Evolutionary conservation across 441 rosid genomes (phyloP).

Genomic region (Croton laevigatus): DNA sequence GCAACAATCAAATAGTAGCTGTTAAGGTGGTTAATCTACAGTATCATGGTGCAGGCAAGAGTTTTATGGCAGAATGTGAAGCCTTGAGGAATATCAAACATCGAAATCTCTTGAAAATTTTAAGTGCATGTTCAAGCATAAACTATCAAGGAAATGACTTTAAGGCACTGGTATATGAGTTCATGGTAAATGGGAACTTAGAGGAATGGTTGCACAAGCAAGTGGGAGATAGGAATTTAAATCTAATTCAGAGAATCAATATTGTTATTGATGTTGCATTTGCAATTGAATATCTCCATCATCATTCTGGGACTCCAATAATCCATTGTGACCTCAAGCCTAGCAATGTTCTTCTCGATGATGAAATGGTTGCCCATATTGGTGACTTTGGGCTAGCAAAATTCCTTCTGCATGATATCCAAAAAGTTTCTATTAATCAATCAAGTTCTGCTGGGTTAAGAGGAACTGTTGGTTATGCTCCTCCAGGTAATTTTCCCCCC

Average conservation of each 20-base stretch:
- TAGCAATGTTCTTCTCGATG: neutral
- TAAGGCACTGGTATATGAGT: conserved; percentile 7
- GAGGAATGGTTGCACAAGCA: conserved; percentile 9
- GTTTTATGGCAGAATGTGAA: neutral
- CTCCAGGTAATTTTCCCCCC: conserved; percentile 15
- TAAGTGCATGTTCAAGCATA: conserved; percentile 2
- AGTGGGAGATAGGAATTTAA: neutral
- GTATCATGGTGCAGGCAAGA: neutral
- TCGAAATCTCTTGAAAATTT: neutral
- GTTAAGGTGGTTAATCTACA: neutral
- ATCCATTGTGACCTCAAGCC: conserved; percentile 11
- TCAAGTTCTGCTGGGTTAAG: neutral
- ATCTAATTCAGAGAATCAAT: neutral
- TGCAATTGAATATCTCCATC: conserved; percentile 7
- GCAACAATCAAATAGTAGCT: neutral
- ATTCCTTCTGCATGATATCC: neutral
- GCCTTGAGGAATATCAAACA: conserved; percentile 2
- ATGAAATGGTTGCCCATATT: neutral
- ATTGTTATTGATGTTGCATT: conserved; percentile 7
- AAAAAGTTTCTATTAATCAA: neutral
- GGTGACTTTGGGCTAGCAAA: neutral
- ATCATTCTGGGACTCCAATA: neutral
- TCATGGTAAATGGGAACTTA: no score
- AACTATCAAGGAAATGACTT: neutral
- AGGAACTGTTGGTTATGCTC: conserved; percentile 5